These are phyloP conservation scores for Blastosporella zonata DNA, from an alignment of 1,284 basidiomycete genomes.

Conservation along the genomic window DNA sequence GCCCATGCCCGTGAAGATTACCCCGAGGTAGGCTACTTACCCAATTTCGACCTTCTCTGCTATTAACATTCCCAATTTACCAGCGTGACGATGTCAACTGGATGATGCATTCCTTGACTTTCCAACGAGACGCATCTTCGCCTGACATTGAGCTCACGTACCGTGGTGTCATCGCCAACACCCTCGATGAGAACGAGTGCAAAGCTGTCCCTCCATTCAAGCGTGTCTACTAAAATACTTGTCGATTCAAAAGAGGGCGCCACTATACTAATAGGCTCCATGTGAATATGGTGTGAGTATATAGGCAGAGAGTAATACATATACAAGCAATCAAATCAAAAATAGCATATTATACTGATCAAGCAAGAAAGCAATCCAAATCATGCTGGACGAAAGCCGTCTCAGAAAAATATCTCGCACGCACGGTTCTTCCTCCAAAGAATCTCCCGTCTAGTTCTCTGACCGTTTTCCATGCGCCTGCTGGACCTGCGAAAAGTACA, in stretches of 20 bases:
- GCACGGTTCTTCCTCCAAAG: constrained; percentile 83
- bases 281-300: not conserved
- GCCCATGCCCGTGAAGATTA: constrained; percentile 98
- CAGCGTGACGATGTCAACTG: constrained; percentile 86
- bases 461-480: constrained; percentile 92
- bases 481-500: constrained; percentile 83
- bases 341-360: constrained; percentile 4
- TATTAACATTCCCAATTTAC: constrained; percentile 6
- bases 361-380: constrained; percentile 41
- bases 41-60: not conserved
- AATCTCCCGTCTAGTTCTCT: constrained; percentile 87
- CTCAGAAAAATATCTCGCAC: constrained; percentile 83
- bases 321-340: constrained; percentile 4
- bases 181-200: constrained; percentile 96
- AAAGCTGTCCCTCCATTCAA: constrained; percentile 87
- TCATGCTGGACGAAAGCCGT: constrained; percentile 47
- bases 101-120: constrained; percentile 95
- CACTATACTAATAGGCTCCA: constrained; percentile 3
- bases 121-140: constrained; percentile 70
- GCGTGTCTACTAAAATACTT: constrained; percentile 66
- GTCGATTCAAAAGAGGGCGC: constrained; percentile 1
- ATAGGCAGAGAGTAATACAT: constrained; percentile 1
- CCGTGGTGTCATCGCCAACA: constrained; percentile 80
- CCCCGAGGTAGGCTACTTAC: constrained; percentile 70
- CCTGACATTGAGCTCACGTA: constrained; percentile 91